phyloP scores from a whole-genome alignment of 225 moss, liverwort and hornwort genomes.

The Pseudisothecium myosuroides region DNA sequence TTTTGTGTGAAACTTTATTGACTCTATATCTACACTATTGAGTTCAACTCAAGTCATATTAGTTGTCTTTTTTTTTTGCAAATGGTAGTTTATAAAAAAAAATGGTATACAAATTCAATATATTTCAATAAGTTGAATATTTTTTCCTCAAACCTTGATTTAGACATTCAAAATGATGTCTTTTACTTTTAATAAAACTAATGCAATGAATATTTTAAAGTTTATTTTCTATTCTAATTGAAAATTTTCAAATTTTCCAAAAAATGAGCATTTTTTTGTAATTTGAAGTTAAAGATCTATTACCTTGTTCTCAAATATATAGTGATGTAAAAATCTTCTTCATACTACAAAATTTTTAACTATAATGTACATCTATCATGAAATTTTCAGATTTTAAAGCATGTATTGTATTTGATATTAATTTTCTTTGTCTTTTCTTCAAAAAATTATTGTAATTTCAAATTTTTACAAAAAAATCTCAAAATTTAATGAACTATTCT shows the following conservation, averaged over 20 bases:
- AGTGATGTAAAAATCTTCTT: not conserved
- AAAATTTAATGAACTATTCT: not conserved
- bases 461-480: not conserved
- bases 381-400: not conserved
- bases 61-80: not conserved
- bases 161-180: not conserved
- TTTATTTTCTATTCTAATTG: too few relatives aligned
- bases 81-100: not conserved
- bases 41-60: not conserved
- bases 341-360: not conserved
- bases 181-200: rapidly evolving
- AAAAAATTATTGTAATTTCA: not conserved
- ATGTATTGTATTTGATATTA: not conserved
- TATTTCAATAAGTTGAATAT: not conserved
- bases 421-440: not conserved
- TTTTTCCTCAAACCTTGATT: not conserved
- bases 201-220: rapidly evolving
- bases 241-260: not conserved
- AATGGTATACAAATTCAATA: too few relatives aligned
- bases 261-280: not conserved
- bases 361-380: not conserved
- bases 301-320: not conserved
- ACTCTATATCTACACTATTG: not conserved
- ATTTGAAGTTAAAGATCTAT: not conserved
- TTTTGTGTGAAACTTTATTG: not conserved